Evolutionary conservation across 768 basidiomycete species (phyloP).

Genomic region (Termitomyces sp.): DNA sequence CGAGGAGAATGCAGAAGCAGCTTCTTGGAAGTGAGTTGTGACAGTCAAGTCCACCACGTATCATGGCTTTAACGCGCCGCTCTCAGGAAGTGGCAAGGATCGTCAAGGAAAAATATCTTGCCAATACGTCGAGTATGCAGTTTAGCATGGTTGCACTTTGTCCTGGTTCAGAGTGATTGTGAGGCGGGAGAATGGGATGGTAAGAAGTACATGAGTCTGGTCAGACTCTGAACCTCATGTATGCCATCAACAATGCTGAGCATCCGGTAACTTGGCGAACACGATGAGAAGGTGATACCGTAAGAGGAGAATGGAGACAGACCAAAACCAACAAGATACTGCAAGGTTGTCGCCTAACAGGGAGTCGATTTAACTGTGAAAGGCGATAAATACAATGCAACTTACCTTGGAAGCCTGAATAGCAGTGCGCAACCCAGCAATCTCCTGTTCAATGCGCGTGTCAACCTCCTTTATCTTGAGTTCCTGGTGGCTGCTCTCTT

Average conservation of each 20-base stretch:
- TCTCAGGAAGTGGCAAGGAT: conserved; percentile 61
- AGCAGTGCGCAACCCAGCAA: conserved; percentile 77
- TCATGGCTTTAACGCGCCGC: not conserved
- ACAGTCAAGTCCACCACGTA: not conserved
- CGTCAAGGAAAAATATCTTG: conserved; percentile 58
- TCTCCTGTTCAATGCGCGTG: conserved; percentile 94
- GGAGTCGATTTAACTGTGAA: not conserved
- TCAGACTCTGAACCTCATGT: conserved; percentile 66
- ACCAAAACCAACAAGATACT: conserved; percentile 89
- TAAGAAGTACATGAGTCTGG: conserved; percentile 5
- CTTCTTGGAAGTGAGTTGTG: conserved; percentile 46
- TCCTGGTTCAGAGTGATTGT: conserved; percentile 11
- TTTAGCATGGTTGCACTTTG: conserved; percentile 70
- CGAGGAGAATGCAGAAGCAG: conserved; percentile 54
- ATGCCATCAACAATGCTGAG: conserved; percentile 84
- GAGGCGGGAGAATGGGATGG: not conserved
- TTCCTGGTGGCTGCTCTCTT: conserved; percentile 89
- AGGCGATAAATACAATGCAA: not conserved
- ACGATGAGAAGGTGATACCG: conserved; percentile 3
- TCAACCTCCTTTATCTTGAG: conserved; percentile 98
- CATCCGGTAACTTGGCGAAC: conserved; percentile 71
- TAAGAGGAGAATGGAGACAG: conserved; percentile 23
- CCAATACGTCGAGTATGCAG: conserved; percentile 45
- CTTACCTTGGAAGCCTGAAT: conserved; percentile 83
- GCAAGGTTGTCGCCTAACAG: conserved; percentile 72